Evolutionary conservation across 140 eudicot species (phyloP).

Genomic region (Stevia rebaudiana): DNA sequence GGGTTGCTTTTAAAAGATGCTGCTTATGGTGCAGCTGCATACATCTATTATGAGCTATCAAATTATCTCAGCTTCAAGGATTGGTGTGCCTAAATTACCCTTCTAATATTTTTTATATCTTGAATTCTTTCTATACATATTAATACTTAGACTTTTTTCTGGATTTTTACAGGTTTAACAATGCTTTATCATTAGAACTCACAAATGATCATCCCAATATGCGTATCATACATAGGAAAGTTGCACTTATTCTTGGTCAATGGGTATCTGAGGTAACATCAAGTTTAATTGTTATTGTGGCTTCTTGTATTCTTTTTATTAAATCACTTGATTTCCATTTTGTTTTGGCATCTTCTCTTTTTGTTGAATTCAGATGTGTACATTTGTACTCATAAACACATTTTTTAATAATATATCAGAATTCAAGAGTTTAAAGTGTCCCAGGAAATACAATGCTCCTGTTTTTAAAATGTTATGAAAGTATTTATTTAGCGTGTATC

Average conservation of each 20-base stretch:
- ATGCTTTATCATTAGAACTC: slow-evolving; percentile 81
- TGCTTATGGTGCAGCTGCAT: slow-evolving; percentile 99
- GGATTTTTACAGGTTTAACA: slow-evolving; percentile 58
- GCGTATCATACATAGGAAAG: slow-evolving; percentile 96
- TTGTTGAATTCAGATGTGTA: background rate
- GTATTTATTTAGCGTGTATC: background rate
- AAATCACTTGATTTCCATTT: background rate
- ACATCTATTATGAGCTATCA: slow-evolving; percentile 90
- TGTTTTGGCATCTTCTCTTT: slow-evolving; percentile 4
- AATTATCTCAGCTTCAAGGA: slow-evolving; percentile 92
- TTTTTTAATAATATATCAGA: background rate
- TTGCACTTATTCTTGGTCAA: slow-evolving; percentile 96
- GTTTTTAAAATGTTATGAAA: background rate
- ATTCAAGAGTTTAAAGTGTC: background rate
- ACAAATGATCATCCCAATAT: slow-evolving; percentile 92
- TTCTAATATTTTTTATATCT: slow-evolving; percentile 10
- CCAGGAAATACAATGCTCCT: background rate
- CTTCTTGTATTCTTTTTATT: background rate
- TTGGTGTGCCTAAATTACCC: slow-evolving; percentile 52
- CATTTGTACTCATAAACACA: background rate
- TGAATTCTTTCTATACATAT: slow-evolving; percentile 3
- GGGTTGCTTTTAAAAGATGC: slow-evolving; percentile 94
- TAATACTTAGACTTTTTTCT: background rate
- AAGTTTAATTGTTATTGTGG: slow-evolving; percentile 1
- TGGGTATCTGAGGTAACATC: slow-evolving; percentile 96